A percentile compares a stretch with the other conserved stretches of the same genome.
Evolutionary conservation across 805 yeast genomes (phyloP).

Genomic region (Pichia occidentalis): DNA sequence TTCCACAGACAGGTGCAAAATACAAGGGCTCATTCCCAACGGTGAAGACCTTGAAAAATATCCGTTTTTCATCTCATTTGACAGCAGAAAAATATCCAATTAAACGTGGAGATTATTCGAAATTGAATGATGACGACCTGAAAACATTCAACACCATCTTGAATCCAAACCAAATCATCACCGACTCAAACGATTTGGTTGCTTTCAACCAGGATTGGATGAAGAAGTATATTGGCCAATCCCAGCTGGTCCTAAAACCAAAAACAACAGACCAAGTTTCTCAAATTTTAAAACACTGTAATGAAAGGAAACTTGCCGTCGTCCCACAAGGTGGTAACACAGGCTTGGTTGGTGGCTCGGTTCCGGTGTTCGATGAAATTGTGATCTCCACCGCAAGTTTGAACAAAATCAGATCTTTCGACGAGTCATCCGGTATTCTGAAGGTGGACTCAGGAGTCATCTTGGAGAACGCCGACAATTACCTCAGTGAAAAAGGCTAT

Average conservation of each 20-base stretch:
- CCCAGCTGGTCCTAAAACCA: conserved; percentile 76
- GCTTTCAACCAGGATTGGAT: conserved; percentile 88
- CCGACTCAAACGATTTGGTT: conserved; percentile 50
- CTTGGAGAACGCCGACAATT: conserved; percentile 77
- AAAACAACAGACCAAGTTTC: conserved; percentile 73
- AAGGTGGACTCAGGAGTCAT: conserved; percentile 90
- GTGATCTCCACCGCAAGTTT: conserved; percentile 62
- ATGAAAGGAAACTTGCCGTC: conserved; percentile 67
- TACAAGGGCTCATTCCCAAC: too few relatives aligned
- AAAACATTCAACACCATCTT: conserved; percentile 55
- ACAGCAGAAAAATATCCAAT: conserved; percentile 15
- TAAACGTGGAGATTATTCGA: conserved; percentile 15
- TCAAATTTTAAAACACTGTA: conserved; percentile 71
- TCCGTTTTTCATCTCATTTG: conserved; percentile 4
- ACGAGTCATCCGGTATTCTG: conserved; percentile 72
- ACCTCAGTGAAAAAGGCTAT: conserved; percentile 70
- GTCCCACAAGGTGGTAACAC: conserved; percentile 98
- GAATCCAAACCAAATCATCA: conserved; percentile 41
- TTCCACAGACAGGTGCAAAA: too few relatives aligned
- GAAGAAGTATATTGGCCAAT: conserved; percentile 88
- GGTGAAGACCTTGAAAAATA: too few relatives aligned
- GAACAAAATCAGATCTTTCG: conserved; percentile 79
- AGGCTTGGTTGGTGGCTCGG: conserved; percentile 91
- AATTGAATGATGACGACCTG: conserved; percentile 51
- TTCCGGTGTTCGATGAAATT: conserved; percentile 88